A percentile compares a stretch with the other conserved stretches of the same genome.
Evolutionary conservation across 2,329 filamentous ascomycete genomes (phyloP).

Genomic region (Huntiella moniliformis): DNA sequence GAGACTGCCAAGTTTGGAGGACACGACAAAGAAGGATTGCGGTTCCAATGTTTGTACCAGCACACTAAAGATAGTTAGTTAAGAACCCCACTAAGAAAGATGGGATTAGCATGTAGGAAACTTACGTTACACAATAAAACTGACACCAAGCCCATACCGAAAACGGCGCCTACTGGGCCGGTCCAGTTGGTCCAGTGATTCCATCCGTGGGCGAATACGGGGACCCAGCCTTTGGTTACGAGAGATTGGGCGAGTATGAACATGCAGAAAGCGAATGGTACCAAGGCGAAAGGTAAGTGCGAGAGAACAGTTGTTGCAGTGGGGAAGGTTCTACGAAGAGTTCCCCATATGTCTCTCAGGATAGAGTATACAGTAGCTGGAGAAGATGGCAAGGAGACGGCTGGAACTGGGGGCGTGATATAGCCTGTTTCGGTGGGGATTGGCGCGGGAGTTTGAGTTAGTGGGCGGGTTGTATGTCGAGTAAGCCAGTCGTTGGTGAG

Average conservation of each 20-base stretch:
- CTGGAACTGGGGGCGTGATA: neutral
- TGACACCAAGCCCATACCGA: constrained; percentile 55
- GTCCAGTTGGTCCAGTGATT: constrained; percentile 53
- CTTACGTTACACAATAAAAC: constrained; percentile 55
- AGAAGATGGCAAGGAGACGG: neutral
- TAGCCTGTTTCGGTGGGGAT: constrained; percentile 11
- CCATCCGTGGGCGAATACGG: constrained; percentile 56
- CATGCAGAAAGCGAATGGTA: constrained; percentile 58
- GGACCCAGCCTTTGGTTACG: constrained; percentile 57
- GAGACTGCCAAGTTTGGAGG: constrained; percentile 47
- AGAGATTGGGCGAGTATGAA: constrained; percentile 56
- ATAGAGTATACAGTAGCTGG: neutral
- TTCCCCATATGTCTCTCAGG: constrained; percentile 26
- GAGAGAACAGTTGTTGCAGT: constrained; percentile 45
- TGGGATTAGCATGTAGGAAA: constrained; percentile 14
- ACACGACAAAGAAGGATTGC: constrained; percentile 54
- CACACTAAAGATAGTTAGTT: constrained; percentile 32
- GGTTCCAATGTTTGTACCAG: constrained; percentile 59
- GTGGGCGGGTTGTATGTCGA: constrained; percentile 41
- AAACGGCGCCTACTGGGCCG: constrained; percentile 47
- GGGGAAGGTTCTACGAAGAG: constrained; percentile 52
- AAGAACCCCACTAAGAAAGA: neutral
- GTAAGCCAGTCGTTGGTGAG: constrained; percentile 43
- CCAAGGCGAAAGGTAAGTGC: constrained; percentile 47
- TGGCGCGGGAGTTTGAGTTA: constrained; percentile 35